phyloP scores from a whole-genome alignment of 2,329 filamentous ascomycete genomes.

The Lecanicillium sp. region DNA sequence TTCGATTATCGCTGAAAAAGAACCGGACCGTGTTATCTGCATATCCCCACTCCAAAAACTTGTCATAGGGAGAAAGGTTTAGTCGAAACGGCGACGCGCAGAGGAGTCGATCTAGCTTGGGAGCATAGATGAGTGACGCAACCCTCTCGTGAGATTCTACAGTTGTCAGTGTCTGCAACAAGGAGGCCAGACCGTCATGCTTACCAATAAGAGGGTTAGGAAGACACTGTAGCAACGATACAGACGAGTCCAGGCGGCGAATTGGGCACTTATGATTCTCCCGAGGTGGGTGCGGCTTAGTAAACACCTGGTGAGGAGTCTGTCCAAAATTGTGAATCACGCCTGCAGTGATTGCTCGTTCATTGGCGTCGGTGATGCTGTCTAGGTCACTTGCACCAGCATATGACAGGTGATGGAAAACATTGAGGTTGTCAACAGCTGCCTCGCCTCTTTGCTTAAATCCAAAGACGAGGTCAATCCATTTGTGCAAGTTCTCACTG shows the following conservation, averaged over 20 bases:
- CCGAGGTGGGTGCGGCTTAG: conserved; percentile 66
- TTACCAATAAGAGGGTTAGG: conserved; percentile 68
- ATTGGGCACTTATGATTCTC: conserved; percentile 59
- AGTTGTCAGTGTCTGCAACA: neutral
- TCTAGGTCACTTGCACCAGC: conserved; percentile 90
- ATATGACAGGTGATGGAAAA: conserved; percentile 94
- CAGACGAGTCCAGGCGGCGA: conserved; percentile 67
- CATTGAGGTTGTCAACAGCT: conserved; percentile 83
- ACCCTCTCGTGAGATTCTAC: conserved; percentile 68
- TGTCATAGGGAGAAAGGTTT: conserved; percentile 86
- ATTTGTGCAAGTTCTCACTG: conserved; percentile 79
- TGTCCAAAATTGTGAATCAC: conserved; percentile 99
- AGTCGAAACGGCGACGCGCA: conserved; percentile 78
- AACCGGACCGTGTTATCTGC: conserved; percentile 89
- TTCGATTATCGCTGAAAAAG: conserved; percentile 75
- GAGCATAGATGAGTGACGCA: conserved; percentile 66
- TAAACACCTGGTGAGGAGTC: conserved; percentile 91
- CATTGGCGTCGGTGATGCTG: conserved; percentile 78
- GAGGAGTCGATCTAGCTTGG: conserved; percentile 73
- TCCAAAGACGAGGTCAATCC: conserved; percentile 95
- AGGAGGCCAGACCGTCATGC: conserved; percentile 9
- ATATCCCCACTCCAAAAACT: conserved; percentile 93
- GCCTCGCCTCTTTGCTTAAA: conserved; percentile 90
- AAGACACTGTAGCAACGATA: conserved; percentile 67
- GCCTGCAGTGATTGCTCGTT: conserved; percentile 80